Base-by-base conservation (phyloP, 805 yeast species). In the Ogataea nitratoaversa region DNA sequence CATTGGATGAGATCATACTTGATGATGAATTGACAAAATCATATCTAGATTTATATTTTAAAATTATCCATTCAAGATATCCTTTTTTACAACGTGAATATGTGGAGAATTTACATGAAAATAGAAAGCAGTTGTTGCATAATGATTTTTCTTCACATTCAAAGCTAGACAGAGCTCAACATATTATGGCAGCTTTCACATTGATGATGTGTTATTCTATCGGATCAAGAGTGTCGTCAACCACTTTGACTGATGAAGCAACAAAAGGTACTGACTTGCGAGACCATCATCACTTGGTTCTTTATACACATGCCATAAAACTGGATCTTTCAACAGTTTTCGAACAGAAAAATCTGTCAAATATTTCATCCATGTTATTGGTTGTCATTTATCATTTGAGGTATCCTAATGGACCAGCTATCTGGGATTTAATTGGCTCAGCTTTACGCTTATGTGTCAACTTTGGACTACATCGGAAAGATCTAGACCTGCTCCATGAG, bases 341-440 rank as follows among this genome's bases (percentile, higher is more conserved):
- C n/a, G 40, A 39, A 32, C 34, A 30, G 25, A 40, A 36, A 19
- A 35, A 36, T 8, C n/a, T 45, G 2, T 5, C 38, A 14, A 41
- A 42, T 25, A 37, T 45, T 12, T 34, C 33, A 31, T 34, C 44
- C 2, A 24, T 46, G 18, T 22, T 48, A n/a, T 24, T 48, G 23
- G 35, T 41, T 12, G 49, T 42, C 2, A 23, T 47, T n/a, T 50
- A 42, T 28, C 44, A 40, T 20, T 24, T 48, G 17, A 40, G 53
- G 35, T 44, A 44, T 14, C 40, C 43, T 5, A 48, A 41, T 32
- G 47, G 51, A 14, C 45, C 37, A 14, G 46, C 42, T 5, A 39
- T 50, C 7, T 50, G 54, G 54, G 48, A 50, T 29, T 30, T 50
- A 11, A 41, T 44, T 31, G 48, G 49, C 19, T 42, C 40, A 12